These are phyloP conservation scores for Phytophthora idaei DNA, from an alignment of 352 stramenopile genomes.

Conservation along the genomic window DNA sequence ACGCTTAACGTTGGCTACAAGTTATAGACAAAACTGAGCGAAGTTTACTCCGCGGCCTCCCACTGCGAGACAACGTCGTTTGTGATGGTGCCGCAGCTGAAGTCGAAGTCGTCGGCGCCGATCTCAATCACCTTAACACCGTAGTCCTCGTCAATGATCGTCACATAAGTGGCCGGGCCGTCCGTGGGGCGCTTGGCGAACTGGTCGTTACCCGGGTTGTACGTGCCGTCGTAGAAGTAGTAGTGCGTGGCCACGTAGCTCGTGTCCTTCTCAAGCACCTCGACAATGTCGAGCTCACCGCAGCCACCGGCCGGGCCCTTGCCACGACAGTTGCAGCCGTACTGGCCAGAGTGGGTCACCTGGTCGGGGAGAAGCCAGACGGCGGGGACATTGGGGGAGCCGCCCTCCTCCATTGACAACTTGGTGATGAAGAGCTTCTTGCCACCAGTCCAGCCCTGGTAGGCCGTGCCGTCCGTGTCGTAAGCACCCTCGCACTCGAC, in stretches of 20 bases:
- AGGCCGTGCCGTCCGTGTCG: constrained; percentile 70
- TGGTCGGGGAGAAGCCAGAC: constrained; percentile 80
- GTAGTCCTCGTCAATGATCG: constrained; percentile 70
- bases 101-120: constrained; percentile 69
- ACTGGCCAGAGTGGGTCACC: constrained; percentile 71
- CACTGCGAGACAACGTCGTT: constrained; percentile 64
- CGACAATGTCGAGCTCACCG: constrained; percentile 79
- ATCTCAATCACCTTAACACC: constrained; percentile 76
- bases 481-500: constrained; percentile 68
- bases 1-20: constrained; percentile 5
- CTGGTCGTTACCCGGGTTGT: constrained; percentile 66
- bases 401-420: constrained; percentile 58
- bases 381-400: constrained; percentile 61
- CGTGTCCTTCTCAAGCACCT: constrained; percentile 70
- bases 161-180: constrained; percentile 63
- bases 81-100: constrained; percentile 48
- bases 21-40: constrained; percentile 21
- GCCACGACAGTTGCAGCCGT: constrained; percentile 85
- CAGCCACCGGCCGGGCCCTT: constrained; percentile 64
- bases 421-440: constrained; percentile 86
- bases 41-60: constrained; percentile 44
- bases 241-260: constrained; percentile 76
- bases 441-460: constrained; percentile 65
- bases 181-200: constrained; percentile 57
- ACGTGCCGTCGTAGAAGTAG: constrained; percentile 76